phyloP scores from a whole-genome alignment of 148 eudicot species.

The Vaccinium myrtillus region DNA sequence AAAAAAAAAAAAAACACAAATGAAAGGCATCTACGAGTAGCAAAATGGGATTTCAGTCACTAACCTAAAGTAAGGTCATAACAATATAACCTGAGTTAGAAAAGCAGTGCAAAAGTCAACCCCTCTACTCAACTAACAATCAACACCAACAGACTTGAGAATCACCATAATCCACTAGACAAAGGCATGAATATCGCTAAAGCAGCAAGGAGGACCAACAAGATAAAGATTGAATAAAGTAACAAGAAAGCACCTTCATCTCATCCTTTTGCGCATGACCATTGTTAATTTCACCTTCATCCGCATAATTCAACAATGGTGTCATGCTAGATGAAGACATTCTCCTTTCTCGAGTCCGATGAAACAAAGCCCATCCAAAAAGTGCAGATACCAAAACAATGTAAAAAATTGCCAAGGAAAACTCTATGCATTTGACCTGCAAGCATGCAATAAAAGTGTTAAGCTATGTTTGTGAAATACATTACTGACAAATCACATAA shows the following conservation, averaged over 20 bases:
- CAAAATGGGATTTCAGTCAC: background rate
- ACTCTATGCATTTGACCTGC: conserved; percentile 63
- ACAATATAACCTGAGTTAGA: background rate
- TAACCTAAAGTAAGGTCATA: background rate
- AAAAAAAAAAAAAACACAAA: background rate
- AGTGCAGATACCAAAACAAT: conserved; percentile 52
- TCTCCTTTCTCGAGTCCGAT: conserved; percentile 36
- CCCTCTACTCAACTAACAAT: background rate
- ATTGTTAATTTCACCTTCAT: conserved; percentile 31
- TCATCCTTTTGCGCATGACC: conserved; percentile 25
- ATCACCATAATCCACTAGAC: background rate
- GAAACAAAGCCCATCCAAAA: conserved; percentile 58
- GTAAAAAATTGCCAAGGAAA: conserved; percentile 51
- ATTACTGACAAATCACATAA: background rate
- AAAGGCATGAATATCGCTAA: background rate
- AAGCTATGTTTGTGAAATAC: background rate
- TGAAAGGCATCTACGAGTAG: background rate
- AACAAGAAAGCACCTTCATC: conserved; percentile 20
- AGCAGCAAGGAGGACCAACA: background rate
- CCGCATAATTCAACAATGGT: conserved; percentile 36
- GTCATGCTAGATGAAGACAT: conserved; percentile 36
- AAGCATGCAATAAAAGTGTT: conserved; percentile 20
- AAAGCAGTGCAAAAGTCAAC: background rate
- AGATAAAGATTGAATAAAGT: background rate
- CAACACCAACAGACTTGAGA: background rate